phyloP scores from a whole-genome alignment of 257 asterid species.

The Mentha longifolia region DNA sequence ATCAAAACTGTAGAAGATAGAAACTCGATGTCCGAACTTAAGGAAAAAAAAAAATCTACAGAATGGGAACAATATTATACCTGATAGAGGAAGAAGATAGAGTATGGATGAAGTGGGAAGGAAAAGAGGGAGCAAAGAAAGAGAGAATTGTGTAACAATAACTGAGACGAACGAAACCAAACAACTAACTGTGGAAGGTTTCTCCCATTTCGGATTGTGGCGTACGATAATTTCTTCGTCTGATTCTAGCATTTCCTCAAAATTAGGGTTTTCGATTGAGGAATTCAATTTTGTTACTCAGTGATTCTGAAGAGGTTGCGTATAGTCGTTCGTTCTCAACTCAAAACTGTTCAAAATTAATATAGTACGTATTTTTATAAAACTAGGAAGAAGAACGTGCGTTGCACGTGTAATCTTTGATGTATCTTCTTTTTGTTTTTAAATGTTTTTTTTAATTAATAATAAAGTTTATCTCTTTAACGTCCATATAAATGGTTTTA shows the following conservation, averaged over 20 bases:
- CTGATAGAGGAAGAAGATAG: slow-evolving; percentile 53
- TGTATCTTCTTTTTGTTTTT: no score
- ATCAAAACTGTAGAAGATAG: neutral
- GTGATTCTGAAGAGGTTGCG: neutral
- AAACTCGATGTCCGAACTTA: neutral
- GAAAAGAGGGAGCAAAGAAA: slow-evolving; percentile 42
- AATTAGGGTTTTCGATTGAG: neutral
- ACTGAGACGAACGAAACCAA: slow-evolving; percentile 47
- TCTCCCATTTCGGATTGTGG: slow-evolving; percentile 34
- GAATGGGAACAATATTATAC: slow-evolving; percentile 22
- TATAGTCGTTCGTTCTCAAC: no score
- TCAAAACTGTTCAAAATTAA: no score
- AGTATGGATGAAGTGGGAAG: slow-evolving; percentile 44
- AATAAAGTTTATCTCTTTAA: no score
- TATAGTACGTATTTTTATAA: no score
- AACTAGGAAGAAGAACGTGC: no score
- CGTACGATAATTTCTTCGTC: slow-evolving; percentile 4
- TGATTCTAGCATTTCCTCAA: slow-evolving; percentile 31
- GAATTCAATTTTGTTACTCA: slow-evolving; percentile 9
- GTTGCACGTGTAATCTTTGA: no score
- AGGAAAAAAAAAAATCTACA: neutral
- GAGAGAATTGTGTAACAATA: slow-evolving; percentile 44
- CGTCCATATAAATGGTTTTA: no score
- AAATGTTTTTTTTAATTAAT: no score
- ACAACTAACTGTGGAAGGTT: slow-evolving; percentile 32